A percentile compares a stretch with the other conserved stretches of the same genome.
Conservation (phyloP, 78 protist species). For the Cavenderia fasciculata region DNA sequence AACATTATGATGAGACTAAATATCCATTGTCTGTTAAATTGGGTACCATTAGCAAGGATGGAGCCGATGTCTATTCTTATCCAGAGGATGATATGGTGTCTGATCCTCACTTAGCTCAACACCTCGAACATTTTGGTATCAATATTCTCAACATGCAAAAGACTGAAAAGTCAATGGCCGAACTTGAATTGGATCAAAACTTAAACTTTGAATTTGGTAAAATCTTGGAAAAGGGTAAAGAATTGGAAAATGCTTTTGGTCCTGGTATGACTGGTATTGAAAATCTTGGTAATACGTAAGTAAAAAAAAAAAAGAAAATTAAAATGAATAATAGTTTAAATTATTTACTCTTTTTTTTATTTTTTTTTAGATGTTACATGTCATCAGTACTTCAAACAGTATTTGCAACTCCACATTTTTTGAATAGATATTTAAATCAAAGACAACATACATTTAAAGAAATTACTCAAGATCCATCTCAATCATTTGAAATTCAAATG, state of each 20-base stretch:
- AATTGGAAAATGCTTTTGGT: conserved; percentile 85
- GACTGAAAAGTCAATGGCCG: conserved; percentile 95
- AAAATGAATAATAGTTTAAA: neutral
- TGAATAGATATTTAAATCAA: conserved; percentile 13
- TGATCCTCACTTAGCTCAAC: conserved; percentile 92
- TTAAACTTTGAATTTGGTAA: conserved; percentile 80
- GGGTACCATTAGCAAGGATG: conserved; percentile 96
- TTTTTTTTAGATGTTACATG: conserved; percentile 77
- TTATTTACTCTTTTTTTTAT: neutral
- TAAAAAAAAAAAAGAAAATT: neutral
- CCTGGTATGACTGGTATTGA: conserved; percentile 94
- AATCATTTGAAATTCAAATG: conserved; percentile 75
- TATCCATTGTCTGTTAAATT: conserved; percentile 95
- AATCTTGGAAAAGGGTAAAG: conserved; percentile 86
- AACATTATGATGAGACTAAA: conserved; percentile 86
- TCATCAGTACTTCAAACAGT: conserved; percentile 90
- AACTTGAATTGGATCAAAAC: conserved; percentile 92
- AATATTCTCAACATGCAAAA: conserved; percentile 71
- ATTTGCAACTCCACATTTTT: conserved; percentile 70
- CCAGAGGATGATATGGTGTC: conserved; percentile 85
- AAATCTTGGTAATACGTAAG: conserved; percentile 95
- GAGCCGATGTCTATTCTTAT: conserved; percentile 80
- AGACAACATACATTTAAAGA: conserved; percentile 39
- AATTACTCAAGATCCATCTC: conserved; percentile 36
- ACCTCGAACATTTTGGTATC: conserved; percentile 94